Evolutionary conservation across 768 basidiomycete genomes (phyloP).

Genomic region (Podaxis sp.): DNA sequence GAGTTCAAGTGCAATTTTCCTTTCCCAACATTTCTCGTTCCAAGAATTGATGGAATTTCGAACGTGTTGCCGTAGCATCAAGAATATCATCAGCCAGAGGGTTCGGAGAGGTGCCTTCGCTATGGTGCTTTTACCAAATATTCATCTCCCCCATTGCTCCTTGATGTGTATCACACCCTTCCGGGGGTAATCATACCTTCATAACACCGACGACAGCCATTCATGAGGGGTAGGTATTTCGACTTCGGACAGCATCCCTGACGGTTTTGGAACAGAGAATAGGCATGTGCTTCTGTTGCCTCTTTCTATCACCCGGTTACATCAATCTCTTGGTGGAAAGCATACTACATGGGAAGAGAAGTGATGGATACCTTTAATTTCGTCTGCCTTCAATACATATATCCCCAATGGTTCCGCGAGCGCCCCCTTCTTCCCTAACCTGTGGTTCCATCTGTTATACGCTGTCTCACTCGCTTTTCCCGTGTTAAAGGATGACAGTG

Average conservation of each 20-base stretch:
- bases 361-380: not conserved
- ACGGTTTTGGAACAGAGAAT: not conserved
- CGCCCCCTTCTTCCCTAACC: not conserved
- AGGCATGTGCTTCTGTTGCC: slow-evolving; percentile 11
- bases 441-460: not conserved
- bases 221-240: not conserved
- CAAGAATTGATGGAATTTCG: no score
- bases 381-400: not conserved
- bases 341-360: slow-evolving; percentile 7
- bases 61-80: no score
- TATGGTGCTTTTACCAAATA: no score
- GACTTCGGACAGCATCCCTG: not conserved
- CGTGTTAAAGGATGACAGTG: not conserved
- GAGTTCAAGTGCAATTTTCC: no score
- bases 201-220: not conserved
- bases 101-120: no score
- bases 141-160: no score
- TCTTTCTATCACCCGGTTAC: not conserved
- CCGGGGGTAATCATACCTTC: no score
- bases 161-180: no score
- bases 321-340: not conserved
- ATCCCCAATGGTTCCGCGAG: not conserved
- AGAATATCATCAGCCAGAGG: no score
- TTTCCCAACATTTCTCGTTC: no score
- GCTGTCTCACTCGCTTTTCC: not conserved